phyloP scores from a whole-genome alignment of 176 grass and related monocot species.

The Leersia perrieri region DNA sequence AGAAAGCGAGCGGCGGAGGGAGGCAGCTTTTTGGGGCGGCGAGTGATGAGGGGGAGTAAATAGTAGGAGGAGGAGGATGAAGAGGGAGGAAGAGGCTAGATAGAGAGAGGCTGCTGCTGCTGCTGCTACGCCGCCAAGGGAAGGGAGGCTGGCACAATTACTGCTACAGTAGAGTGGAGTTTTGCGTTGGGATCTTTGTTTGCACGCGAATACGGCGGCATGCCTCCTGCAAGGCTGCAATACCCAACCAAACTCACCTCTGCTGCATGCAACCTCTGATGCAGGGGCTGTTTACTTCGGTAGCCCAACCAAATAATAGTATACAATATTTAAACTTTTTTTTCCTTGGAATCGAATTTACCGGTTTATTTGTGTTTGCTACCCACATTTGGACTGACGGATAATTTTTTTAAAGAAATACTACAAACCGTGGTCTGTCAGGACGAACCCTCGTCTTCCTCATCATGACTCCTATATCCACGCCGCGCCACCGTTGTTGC shows the following conservation, averaged over 20 bases:
- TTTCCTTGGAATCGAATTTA: too few relatives aligned
- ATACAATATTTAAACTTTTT: too few relatives aligned
- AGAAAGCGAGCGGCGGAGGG: neutral
- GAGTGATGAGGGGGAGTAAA: constrained; percentile 16
- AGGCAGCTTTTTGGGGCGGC: constrained; percentile 18
- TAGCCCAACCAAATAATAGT: neutral
- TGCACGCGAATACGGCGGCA: neutral
- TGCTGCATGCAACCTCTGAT: neutral
- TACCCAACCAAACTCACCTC: too few relatives aligned
- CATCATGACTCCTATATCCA: too few relatives aligned
- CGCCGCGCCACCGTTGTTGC: too few relatives aligned
- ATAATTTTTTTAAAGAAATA: too few relatives aligned
- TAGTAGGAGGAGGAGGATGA: constrained; percentile 23
- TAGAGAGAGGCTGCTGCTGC: neutral
- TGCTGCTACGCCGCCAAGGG: neutral
- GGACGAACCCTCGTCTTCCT: too few relatives aligned
- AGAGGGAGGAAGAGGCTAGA: constrained; percentile 2
- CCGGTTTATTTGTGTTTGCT: too few relatives aligned
- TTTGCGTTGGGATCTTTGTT: neutral
- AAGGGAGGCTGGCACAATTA: neutral
- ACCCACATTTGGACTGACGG: too few relatives aligned
- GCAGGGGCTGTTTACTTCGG: neutral
- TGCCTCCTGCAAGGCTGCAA: neutral
- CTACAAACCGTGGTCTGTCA: too few relatives aligned
- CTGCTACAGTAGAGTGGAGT: too few relatives aligned